Percentiles rank a stretch among this genome's conserved stretches.
Conservation (phyloP, 108 stramenopile genomes). For the Fragilariopsis cylindrus region DNA sequence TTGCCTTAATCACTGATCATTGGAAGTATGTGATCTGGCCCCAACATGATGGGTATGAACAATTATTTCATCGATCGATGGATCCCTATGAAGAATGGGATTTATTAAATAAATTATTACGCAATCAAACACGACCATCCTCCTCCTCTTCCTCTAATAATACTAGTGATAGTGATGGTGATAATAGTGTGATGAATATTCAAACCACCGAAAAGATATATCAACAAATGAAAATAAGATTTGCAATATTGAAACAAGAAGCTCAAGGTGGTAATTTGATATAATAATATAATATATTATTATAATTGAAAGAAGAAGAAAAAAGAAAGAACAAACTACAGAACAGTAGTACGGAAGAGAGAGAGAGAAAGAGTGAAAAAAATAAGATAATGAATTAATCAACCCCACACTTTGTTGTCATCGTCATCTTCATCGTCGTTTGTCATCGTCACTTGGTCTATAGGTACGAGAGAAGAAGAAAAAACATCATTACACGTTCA, state of each 20-base stretch:
- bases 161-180: background rate
- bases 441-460: too few relatives aligned
- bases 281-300: slow-evolving; percentile 8
- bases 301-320: background rate
- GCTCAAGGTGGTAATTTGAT: slow-evolving; percentile 35
- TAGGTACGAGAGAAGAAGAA: too few relatives aligned
- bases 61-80: slow-evolving; percentile 71
- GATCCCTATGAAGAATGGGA: slow-evolving; percentile 82
- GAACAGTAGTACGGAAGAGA: too few relatives aligned
- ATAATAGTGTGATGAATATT: background rate
- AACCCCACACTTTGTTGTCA: too few relatives aligned
- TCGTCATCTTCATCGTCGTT: too few relatives aligned
- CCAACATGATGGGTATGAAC: slow-evolving; percentile 63
- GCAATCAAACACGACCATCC: background rate
- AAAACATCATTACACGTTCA: too few relatives aligned
- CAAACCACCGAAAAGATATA: slow-evolving; percentile 31
- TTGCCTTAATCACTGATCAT: slow-evolving; percentile 77
- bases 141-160: too few relatives aligned
- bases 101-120: slow-evolving; percentile 40
- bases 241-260: slow-evolving; percentile 29
- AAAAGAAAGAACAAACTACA: too few relatives aligned
- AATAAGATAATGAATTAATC: too few relatives aligned
- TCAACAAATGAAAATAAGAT: slow-evolving; percentile 28
- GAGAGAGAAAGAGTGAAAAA: too few relatives aligned
- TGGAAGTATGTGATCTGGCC: slow-evolving; percentile 84